Conservation (phyloP, 2,329 filamentous ascomycete genomes). For the Alternaria angustiovoidea region DNA sequence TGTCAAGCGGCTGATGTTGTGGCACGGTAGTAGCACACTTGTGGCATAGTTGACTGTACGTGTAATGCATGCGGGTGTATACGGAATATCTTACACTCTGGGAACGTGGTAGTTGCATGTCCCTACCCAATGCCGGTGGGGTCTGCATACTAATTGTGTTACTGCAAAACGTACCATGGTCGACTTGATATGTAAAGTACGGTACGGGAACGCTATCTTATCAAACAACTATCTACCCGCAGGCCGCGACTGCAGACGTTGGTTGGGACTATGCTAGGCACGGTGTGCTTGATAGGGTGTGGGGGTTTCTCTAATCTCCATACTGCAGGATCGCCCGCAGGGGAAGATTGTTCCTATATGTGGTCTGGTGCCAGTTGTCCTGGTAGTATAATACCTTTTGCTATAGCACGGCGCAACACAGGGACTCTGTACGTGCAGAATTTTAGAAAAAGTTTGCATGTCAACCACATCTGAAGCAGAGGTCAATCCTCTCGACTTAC, state of each 20-base stretch:
- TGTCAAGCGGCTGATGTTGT: conserved; percentile 7
- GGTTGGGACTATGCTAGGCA: background rate
- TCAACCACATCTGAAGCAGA: conserved; percentile 4
- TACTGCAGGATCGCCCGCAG: conserved; percentile 7
- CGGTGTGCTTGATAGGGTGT: background rate
- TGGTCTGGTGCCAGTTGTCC: conserved; percentile 3
- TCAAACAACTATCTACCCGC: conserved; percentile 9
- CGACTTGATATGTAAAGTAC: conserved; percentile 1
- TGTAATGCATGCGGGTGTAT: background rate
- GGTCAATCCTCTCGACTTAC: background rate
- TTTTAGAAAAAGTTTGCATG: conserved; percentile 6
- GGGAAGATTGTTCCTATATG: conserved; percentile 9
- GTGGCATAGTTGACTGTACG: conserved; percentile 13
- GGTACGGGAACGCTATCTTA: conserved; percentile 12
- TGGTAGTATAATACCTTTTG: conserved; percentile 12
- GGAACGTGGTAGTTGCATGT: conserved; percentile 5
- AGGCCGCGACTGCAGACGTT: conserved; percentile 3
- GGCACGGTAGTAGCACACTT: background rate
- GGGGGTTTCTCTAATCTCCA: background rate
- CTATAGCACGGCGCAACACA: conserved; percentile 10
- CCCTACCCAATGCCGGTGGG: background rate
- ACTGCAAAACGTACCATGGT: conserved; percentile 8
- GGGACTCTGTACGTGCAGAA: conserved; percentile 5
- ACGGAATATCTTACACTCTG: background rate
- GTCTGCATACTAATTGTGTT: conserved; percentile 2